These are phyloP conservation scores for Penicillium turbatum DNA, from an alignment of 495 filamentous ascomycete species.

Conservation along the genomic window DNA sequence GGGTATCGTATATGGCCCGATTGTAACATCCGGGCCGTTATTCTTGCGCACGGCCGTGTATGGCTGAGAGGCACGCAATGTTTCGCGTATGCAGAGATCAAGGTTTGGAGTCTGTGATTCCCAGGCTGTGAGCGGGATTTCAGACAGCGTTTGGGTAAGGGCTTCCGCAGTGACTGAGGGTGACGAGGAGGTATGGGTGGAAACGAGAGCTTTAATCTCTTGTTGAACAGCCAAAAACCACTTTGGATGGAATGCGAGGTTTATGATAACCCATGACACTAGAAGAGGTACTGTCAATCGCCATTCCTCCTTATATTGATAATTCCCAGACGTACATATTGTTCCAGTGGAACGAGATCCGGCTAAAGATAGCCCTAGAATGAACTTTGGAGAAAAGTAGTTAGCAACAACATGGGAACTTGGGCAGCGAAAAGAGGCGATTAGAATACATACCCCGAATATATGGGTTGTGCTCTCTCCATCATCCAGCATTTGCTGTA, in stretches of 20 bases:
- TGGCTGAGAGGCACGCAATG: conserved; percentile 7
- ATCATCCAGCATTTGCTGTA: conserved; percentile 9
- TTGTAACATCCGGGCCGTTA: conserved; percentile 1
- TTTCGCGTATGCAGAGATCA: conserved; percentile 11
- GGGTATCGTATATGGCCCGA: conserved; percentile 3
- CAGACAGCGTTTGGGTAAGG: conserved; percentile 2
- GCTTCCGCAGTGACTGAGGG: background rate
- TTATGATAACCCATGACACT: conserved; percentile 12
- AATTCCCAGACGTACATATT: background rate
- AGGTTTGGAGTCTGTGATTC: conserved; percentile 6
- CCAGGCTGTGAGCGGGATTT: conserved; percentile 6
- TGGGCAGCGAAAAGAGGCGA: background rate
- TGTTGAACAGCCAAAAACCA: background rate
- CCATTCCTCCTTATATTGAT: background rate
- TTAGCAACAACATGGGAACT: background rate
- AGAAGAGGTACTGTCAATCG: background rate
- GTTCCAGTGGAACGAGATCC: conserved; percentile 10
- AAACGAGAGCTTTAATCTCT: conserved; percentile 1
- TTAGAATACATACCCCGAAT: background rate
- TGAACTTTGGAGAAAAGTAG: background rate
- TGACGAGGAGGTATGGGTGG: background rate
- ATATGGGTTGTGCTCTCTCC: conserved; percentile 4
- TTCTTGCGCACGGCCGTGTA: conserved; percentile 11
- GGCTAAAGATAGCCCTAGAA: conserved; percentile 7
- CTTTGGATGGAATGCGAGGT: background rate